Conservation (phyloP, 2,329 filamentous ascomycete species). For the Aaosphaeria arxii region DNA sequence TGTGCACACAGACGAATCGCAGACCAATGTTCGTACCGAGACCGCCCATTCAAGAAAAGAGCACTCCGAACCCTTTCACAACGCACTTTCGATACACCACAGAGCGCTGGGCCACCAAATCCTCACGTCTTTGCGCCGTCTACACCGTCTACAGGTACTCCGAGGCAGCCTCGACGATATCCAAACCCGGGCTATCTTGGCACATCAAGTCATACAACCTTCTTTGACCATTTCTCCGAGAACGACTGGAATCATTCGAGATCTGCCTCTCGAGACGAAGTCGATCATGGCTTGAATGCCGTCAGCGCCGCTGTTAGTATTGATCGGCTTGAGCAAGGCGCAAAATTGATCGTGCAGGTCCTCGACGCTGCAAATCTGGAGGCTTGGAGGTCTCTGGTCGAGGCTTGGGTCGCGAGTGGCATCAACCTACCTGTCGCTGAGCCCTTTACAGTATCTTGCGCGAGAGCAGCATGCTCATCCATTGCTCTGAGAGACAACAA, state of each 20-base stretch:
- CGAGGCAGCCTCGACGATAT: background rate
- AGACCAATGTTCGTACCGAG: background rate
- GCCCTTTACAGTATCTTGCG: background rate
- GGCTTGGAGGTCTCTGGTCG: background rate
- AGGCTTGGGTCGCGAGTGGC: background rate
- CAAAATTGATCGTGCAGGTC: slow-evolving; percentile 10
- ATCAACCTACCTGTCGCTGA: background rate
- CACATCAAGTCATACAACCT: slow-evolving; percentile 26
- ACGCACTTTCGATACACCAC: no score
- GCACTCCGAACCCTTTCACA: no score
- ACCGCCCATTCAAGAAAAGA: background rate
- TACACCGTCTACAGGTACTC: background rate
- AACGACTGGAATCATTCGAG: background rate
- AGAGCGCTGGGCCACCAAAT: no score
- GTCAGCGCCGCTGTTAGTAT: no score
- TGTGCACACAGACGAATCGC: background rate
- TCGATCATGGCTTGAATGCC: no score
- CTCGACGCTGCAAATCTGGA: background rate
- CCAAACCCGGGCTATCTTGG: slow-evolving; percentile 35
- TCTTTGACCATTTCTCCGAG: slow-evolving; percentile 28
- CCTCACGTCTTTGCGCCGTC: no score
- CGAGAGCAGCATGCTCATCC: background rate
- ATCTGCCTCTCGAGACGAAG: no score
- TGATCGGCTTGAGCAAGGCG: slow-evolving; percentile 5
- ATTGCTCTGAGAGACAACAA: background rate